Conservation (phyloP, 371 early-diverging fungal genomes). For the Mortierella sp. region DNA sequence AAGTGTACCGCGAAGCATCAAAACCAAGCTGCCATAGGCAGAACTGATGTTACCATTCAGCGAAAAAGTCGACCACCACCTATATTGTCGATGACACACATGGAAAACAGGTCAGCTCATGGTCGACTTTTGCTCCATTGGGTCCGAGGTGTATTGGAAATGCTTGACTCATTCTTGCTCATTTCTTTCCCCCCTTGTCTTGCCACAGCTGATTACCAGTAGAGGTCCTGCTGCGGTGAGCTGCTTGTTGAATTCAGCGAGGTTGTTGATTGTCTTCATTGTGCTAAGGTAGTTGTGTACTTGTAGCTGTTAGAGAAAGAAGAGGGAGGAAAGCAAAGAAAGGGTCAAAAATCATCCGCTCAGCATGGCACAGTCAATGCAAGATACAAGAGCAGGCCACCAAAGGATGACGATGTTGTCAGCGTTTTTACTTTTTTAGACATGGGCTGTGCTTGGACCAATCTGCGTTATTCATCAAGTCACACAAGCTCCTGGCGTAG, state of each 20-base stretch:
- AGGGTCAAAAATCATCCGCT: neutral
- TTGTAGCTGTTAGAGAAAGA: neutral
- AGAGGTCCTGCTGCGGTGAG: conserved; percentile 38
- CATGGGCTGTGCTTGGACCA: neutral
- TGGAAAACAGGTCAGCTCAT: neutral
- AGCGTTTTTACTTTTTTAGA: neutral
- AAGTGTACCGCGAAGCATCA: neutral
- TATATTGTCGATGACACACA: neutral
- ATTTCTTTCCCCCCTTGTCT: neutral
- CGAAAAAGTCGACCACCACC: conserved; percentile 60
- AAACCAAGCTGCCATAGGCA: neutral
- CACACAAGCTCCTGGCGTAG: neutral
- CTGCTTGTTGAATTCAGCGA: conserved; percentile 26
- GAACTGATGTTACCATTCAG: conserved; percentile 45
- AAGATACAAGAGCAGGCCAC: neutral
- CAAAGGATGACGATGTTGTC: conserved; percentile 2
- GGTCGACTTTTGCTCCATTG: neutral
- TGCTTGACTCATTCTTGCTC: neutral
- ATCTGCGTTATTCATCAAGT: neutral
- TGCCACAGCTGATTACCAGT: conserved; percentile 21
- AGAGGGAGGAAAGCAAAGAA: neutral
- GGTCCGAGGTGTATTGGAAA: neutral
- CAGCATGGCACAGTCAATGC: neutral
- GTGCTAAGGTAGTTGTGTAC: neutral
- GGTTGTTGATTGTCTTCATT: conserved; percentile 36